phyloP scores from a whole-genome alignment of 2,329 filamentous ascomycete genomes.

The Exophiala calicioides region DNA sequence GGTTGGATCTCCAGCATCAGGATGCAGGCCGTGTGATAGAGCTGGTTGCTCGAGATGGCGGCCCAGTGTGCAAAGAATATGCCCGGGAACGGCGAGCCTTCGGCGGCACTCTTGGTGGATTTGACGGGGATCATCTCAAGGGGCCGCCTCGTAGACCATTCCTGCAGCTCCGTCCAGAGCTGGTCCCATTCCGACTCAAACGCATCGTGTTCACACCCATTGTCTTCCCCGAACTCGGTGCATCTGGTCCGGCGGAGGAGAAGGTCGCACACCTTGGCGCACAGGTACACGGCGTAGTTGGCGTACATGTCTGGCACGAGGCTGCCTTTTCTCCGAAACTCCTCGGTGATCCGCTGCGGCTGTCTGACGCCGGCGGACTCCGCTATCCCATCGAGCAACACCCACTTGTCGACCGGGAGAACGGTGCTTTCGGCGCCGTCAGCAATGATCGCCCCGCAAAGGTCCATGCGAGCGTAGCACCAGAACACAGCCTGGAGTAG shows the following conservation, averaged over 20 bases:
- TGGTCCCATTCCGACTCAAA: slow-evolving; percentile 50
- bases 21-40: slow-evolving; percentile 59
- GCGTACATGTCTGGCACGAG: slow-evolving; percentile 57
- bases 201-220: slow-evolving; percentile 44
- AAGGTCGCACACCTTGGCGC: slow-evolving; percentile 54
- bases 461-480: slow-evolving; percentile 61
- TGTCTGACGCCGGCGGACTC: slow-evolving; percentile 15
- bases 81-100: slow-evolving; percentile 49
- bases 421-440: slow-evolving; percentile 52
- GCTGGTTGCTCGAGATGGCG: slow-evolving; percentile 59
- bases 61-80: slow-evolving; percentile 57
- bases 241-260: slow-evolving; percentile 52
- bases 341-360: slow-evolving; percentile 11
- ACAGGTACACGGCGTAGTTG: slow-evolving; percentile 61
- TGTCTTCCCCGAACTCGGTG: slow-evolving; percentile 50
- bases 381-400: slow-evolving; percentile 40
- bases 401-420: slow-evolving; percentile 54
- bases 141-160: slow-evolving; percentile 52
- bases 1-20: slow-evolving; percentile 49
- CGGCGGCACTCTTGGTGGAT: not conserved
- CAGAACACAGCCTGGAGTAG: slow-evolving; percentile 58
- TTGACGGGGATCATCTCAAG: slow-evolving; percentile 50
- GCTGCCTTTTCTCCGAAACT: slow-evolving; percentile 39
- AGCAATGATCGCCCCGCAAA: slow-evolving; percentile 58
- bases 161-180: slow-evolving; percentile 54